Percentiles rank a stretch among this genome's conserved stretches.
These are phyloP conservation scores for Paracoccidioides lutzii DNA, from an alignment of 2,329 filamentous ascomycete species.

Conservation along the genomic window DNA sequence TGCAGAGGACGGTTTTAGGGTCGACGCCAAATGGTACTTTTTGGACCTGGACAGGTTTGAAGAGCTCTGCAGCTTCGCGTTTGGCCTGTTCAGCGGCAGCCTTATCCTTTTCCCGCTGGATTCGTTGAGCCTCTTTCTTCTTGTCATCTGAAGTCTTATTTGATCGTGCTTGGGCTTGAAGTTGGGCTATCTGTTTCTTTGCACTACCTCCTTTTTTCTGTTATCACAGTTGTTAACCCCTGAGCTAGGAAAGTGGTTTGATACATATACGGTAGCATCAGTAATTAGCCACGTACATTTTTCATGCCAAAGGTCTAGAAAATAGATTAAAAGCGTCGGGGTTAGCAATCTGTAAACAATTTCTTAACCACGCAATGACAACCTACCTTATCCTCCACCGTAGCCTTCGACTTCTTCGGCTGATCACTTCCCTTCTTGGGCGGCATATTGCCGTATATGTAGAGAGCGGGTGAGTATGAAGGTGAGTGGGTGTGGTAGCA, in stretches of 20 bases:
- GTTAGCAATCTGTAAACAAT: background rate
- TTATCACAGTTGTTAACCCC: constrained; percentile 5
- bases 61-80: constrained; percentile 64
- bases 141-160: constrained; percentile 81
- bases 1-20: constrained; percentile 90
- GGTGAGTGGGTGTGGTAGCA: too few relatives aligned
- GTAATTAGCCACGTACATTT: constrained; percentile 44
- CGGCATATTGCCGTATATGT: constrained; percentile 31
- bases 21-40: constrained; percentile 97
- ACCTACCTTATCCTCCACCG: constrained; percentile 64
- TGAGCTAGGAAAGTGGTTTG: background rate
- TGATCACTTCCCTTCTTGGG: constrained; percentile 33
- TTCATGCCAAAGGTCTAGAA: constrained; percentile 91
- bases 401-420: constrained; percentile 37
- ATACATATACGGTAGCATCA: background rate
- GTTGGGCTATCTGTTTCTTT: constrained; percentile 79
- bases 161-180: constrained; percentile 58
- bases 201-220: constrained; percentile 83
- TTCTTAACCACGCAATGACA: background rate
- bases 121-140: constrained; percentile 54
- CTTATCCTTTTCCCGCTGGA: constrained; percentile 71
- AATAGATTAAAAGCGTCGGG: constrained; percentile 11
- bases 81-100: constrained; percentile 74
- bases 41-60: constrained; percentile 89
- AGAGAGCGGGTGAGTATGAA: background rate